phyloP scores from a whole-genome alignment of 2,329 filamentous ascomycete genomes.

The Lecanicillium sp. region DNA sequence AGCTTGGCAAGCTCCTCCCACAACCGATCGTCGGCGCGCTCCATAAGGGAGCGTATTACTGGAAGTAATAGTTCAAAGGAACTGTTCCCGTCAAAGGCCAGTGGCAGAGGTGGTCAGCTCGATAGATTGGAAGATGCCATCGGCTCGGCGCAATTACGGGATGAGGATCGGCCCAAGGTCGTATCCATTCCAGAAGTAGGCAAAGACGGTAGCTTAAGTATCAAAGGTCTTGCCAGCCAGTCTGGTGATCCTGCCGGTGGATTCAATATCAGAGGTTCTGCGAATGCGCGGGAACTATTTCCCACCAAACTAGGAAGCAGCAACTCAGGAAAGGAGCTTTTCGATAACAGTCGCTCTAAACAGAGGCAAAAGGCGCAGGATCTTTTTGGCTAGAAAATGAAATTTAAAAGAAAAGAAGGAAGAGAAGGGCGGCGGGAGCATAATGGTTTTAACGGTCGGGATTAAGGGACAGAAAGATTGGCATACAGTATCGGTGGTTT shows the following conservation, averaged over 20 bases:
- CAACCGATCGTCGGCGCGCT: slow-evolving; percentile 25
- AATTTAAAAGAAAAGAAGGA: background rate
- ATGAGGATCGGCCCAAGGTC: slow-evolving; percentile 43
- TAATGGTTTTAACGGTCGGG: too few species aligned
- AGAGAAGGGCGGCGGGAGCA: too few species aligned
- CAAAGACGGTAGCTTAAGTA: slow-evolving; percentile 41
- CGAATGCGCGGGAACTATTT: slow-evolving; percentile 63
- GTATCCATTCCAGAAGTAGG: slow-evolving; percentile 42
- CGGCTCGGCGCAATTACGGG: slow-evolving; percentile 26
- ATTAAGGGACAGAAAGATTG: background rate
- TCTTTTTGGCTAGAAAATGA: slow-evolving; percentile 40
- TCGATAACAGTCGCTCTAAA: slow-evolving; percentile 46
- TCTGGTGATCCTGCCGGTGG: slow-evolving; percentile 36
- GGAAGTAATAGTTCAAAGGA: slow-evolving; percentile 25
- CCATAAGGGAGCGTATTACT: slow-evolving; percentile 24
- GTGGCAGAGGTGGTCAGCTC: slow-evolving; percentile 20
- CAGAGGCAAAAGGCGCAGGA: slow-evolving; percentile 63
- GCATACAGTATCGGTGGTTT: too few species aligned
- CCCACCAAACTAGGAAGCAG: slow-evolving; percentile 38
- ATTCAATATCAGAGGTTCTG: slow-evolving; percentile 57
- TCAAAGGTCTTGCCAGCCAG: slow-evolving; percentile 48
- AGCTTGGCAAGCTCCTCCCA: slow-evolving; percentile 20
- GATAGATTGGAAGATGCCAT: slow-evolving; percentile 30
- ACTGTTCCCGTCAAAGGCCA: slow-evolving; percentile 27
- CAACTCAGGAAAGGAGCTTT: slow-evolving; percentile 59